A percentile compares a stretch with the other conserved stretches of the same genome.
phyloP scores from a whole-genome alignment of 371 early-diverging fungal species.

The Mortierella sp. region DNA sequence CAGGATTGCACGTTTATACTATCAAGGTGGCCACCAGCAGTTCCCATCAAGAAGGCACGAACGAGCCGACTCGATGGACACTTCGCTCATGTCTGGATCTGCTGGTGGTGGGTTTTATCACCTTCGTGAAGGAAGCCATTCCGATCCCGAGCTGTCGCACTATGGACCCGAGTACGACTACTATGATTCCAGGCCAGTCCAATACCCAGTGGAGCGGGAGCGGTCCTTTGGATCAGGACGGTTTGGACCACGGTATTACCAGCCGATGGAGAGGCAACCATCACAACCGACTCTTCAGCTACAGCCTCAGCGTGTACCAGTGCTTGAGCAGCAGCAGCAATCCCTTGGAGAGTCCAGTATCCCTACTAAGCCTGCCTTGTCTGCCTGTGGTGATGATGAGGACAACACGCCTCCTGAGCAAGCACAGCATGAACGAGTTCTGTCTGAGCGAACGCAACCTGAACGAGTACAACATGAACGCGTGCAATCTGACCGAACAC shows the following conservation, averaged over 20 bases:
- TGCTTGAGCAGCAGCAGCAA: not conserved
- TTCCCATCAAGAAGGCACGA: no score
- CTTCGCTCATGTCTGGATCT: not conserved
- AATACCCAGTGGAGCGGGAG: conserved; percentile 3
- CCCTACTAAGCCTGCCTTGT: no score
- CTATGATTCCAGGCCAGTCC: conserved; percentile 4
- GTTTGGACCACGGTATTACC: conserved; percentile 14
- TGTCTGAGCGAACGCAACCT: no score
- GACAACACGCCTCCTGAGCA: no score
- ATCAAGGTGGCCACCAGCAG: no score
- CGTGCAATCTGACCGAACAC: no score
- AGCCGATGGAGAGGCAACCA: not conserved
- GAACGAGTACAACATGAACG: no score
- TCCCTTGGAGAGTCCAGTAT: no score
- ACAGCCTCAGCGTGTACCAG: no score
- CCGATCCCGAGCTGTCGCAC: conserved; percentile 39
- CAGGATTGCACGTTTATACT: not conserved
- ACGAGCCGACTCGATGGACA: conserved; percentile 12
- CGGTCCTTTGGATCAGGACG: no score
- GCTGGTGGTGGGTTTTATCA: conserved; percentile 27
- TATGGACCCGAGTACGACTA: conserved; percentile 11
- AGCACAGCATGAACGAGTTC: no score
- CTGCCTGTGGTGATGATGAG: no score
- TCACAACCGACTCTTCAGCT: not conserved
- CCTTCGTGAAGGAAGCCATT: conserved; percentile 37